Percentiles rank a stretch among this genome's conserved stretches.
phyloP scores from a whole-genome alignment of 371 early-diverging fungal genomes.

The Sporodiniella umbellata region DNA sequence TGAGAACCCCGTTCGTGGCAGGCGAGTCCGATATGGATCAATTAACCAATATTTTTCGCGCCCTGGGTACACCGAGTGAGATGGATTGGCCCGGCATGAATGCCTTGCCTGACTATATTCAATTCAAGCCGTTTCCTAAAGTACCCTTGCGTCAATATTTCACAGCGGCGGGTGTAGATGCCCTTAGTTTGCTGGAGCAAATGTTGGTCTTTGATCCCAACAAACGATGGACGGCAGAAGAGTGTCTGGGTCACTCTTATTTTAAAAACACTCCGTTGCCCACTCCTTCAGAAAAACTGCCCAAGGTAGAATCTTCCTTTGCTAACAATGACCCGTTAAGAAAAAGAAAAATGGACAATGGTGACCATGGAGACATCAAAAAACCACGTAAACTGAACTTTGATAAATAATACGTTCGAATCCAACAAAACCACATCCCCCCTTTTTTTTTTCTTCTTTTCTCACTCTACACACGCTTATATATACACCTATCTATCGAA shows the following conservation, averaged over 20 bases:
- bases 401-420: not conserved
- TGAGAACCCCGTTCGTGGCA: slow-evolving; percentile 94
- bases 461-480: too few relatives aligned
- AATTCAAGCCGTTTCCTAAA: slow-evolving; percentile 62
- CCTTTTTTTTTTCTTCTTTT: too few relatives aligned
- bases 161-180: slow-evolving; percentile 91
- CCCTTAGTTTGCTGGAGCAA: slow-evolving; percentile 87
- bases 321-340: not conserved
- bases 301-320: slow-evolving; percentile 25
- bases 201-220: slow-evolving; percentile 93
- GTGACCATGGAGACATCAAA: not conserved
- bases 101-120: slow-evolving; percentile 71
- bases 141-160: slow-evolving; percentile 81
- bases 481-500: too few relatives aligned
- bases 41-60: slow-evolving; percentile 90
- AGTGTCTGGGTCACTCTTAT: slow-evolving; percentile 89
- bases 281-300: slow-evolving; percentile 81
- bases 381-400: not conserved
- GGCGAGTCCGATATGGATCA: slow-evolving; percentile 96
- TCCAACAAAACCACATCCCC: too few relatives aligned
- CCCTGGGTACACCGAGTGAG: slow-evolving; percentile 97
- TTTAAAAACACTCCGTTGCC: slow-evolving; percentile 88
- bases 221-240: slow-evolving; percentile 81
- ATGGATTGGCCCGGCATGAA: slow-evolving; percentile 93
- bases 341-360: not conserved